These are phyloP conservation scores for Aspergillus neotritici DNA, from an alignment of 2,329 filamentous ascomycete genomes.

Conservation along the genomic window DNA sequence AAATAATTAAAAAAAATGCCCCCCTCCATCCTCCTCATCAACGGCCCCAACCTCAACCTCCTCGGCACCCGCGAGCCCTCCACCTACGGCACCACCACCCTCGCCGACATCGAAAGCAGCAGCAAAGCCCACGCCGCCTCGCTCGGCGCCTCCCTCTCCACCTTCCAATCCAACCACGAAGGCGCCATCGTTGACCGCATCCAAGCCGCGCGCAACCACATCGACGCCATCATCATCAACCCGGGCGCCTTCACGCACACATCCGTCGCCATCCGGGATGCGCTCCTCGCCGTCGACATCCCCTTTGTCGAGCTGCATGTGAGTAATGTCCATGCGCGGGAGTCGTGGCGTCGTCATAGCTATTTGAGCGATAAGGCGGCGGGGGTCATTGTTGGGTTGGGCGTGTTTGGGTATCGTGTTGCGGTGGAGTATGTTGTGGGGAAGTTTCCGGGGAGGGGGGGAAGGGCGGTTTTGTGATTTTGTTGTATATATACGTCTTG, in stretches of 20 bases:
- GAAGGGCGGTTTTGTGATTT: conserved; percentile 18
- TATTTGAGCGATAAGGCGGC: conserved; percentile 71
- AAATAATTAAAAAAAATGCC: conserved; percentile 19
- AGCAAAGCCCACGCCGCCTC: conserved; percentile 47
- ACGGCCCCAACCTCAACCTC: conserved; percentile 79
- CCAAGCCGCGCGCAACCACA: conserved; percentile 55
- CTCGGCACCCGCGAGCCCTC: conserved; percentile 68
- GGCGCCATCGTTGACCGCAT: conserved; percentile 69
- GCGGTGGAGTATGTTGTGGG: conserved; percentile 50
- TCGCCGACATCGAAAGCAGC: conserved; percentile 53
- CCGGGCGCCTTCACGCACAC: conserved; percentile 71
- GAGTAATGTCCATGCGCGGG: conserved; percentile 66
- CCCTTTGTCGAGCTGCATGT: conserved; percentile 77
- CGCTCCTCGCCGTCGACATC: conserved; percentile 61
- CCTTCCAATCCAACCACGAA: conserved; percentile 74
- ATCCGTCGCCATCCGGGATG: conserved; percentile 69
- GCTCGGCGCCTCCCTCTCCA: conserved; percentile 48
- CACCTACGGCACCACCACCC: conserved; percentile 66
- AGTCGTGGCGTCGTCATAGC: conserved; percentile 63
- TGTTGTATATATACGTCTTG: background rate
- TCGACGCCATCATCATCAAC: conserved; percentile 65
- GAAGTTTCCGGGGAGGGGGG: conserved; percentile 32
- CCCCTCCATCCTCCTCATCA: conserved; percentile 62
- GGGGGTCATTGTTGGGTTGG: conserved; percentile 66
- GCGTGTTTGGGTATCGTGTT: conserved; percentile 56